phyloP scores from a whole-genome alignment of 495 filamentous ascomycete species.

The Penicillium canescens region DNA sequence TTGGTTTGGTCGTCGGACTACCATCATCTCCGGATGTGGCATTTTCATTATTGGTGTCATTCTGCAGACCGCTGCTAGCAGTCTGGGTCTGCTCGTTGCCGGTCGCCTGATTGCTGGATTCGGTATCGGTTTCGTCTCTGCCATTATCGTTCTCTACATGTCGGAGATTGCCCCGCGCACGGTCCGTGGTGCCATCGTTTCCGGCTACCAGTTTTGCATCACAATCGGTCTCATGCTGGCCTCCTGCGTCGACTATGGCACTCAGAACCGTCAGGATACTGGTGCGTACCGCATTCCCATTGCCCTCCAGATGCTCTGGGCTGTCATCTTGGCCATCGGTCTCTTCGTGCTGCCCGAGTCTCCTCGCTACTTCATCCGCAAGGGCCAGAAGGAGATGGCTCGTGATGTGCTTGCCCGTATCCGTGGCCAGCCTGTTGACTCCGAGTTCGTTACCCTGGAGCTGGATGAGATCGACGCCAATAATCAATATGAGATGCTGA shows the following conservation, averaged over 20 bases:
- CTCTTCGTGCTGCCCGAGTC: conserved; percentile 74
- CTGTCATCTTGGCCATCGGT: conserved; percentile 58
- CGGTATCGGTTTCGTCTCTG: conserved; percentile 69
- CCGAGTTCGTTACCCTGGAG: conserved; percentile 62
- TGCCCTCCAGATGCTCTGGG: conserved; percentile 61
- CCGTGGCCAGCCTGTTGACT: conserved; percentile 45
- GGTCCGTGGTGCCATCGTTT: conserved; percentile 62
- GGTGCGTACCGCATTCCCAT: conserved; percentile 68
- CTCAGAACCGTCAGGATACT: conserved; percentile 52
- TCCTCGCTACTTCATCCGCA: conserved; percentile 58
- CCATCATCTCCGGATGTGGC: conserved; percentile 59
- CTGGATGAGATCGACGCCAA: conserved; percentile 73
- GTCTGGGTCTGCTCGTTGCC: conserved; percentile 53
- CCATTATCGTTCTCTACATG: conserved; percentile 69
- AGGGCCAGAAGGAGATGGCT: conserved; percentile 34
- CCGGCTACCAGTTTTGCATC: conserved; percentile 64
- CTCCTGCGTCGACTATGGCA: conserved; percentile 65
- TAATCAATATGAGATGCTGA: conserved; percentile 65
- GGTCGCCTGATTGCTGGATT: conserved; percentile 68
- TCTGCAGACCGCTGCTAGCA: conserved; percentile 52
- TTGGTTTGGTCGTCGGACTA: conserved; percentile 60
- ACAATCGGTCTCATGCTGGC: conserved; percentile 69
- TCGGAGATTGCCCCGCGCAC: conserved; percentile 58
- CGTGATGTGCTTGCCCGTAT: conserved; percentile 31
- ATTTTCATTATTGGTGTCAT: conserved; percentile 61